phyloP scores from a whole-genome alignment of 768 basidiomycete species.

The Lentinula detonsa region DNA sequence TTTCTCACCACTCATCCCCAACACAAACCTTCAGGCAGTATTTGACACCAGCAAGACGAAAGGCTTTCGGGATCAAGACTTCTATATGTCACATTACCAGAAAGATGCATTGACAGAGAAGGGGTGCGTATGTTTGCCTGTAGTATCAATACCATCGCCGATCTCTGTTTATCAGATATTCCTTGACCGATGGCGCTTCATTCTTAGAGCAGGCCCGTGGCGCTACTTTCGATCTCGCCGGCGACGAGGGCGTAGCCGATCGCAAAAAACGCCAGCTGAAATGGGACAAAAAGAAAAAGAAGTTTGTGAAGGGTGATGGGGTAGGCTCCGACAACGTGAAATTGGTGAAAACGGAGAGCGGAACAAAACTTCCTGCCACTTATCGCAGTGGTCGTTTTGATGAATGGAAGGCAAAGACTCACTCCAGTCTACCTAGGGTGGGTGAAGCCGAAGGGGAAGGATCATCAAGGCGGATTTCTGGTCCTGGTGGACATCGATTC shows the following conservation, averaged over 20 bases:
- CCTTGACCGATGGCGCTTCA: slow-evolving; percentile 80
- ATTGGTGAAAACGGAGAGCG: slow-evolving; percentile 89
- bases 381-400: slow-evolving; percentile 93
- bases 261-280: slow-evolving; percentile 60
- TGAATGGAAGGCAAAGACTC: slow-evolving; percentile 86
- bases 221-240: slow-evolving; percentile 76
- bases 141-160: slow-evolving; percentile 1
- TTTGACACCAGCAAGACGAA: slow-evolving; percentile 54
- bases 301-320: slow-evolving; percentile 83
- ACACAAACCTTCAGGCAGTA: slow-evolving; percentile 42
- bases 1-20: slow-evolving; percentile 2
- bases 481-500: slow-evolving; percentile 55
- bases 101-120: slow-evolving; percentile 84
- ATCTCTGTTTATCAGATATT: slow-evolving; percentile 54
- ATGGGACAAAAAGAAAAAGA: slow-evolving; percentile 98
- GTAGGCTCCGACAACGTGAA: slow-evolving; percentile 90
- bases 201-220: slow-evolving; percentile 80
- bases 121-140: slow-evolving; percentile 49
- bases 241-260: slow-evolving; percentile 63
- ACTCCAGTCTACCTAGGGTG: slow-evolving; percentile 66
- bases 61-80: slow-evolving; percentile 71
- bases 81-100: slow-evolving; percentile 91
- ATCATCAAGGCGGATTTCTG: slow-evolving; percentile 24
- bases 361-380: slow-evolving; percentile 82
- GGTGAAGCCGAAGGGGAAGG: slow-evolving; percentile 70